Evolutionary conservation across 139 green algal genomes (phyloP), one percentile per base, ranked within the genome.

Genomic region (Volvox reticuliferus): DNA sequence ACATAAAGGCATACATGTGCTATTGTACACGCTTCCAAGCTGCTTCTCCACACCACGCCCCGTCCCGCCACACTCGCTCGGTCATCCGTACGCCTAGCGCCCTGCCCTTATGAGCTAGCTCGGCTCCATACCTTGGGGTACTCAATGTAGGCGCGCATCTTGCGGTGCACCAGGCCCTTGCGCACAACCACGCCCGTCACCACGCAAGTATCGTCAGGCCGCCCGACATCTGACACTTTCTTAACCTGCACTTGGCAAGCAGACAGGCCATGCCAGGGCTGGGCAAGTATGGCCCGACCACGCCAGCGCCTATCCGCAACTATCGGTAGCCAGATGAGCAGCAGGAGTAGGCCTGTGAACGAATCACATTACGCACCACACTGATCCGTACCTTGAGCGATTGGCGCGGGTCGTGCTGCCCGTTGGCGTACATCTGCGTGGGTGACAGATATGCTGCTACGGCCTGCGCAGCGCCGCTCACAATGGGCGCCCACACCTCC

Each of bases 161-260:
- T 89, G 67, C 95, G 93, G 94, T 99, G 97, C 32, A 96, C 94
- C 61, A 98, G 92, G 37, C 97, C 97, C 90, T 97, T 97, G 87
- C 95, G 94, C 61, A 94, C 95, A 36, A 97, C 96, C 50, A 98
- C 92, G 28, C 96, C 97, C 24, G 88, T 90, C 71, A 98, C 92
- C n/a, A 97, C 68, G 68, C 77, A 92, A 89, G 95, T 97, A 80
- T 96, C 94, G 0, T 61, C 71, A 1, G 95, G 95, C 14, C 24
- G 44, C 21, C 92, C 93, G 19, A 93, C 89, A 32, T 93, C 87
- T 19, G 92, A 36, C 21, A 98, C 84, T 30, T 93, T 92, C 90
- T 98, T 98, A 20, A 98, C 94, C 95, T 98, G 91, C 67, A 9
- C 24, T 55, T 1, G 61, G 18, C 22, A 28, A 55, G 79, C 24